phyloP scores from a whole-genome alignment of 139 green algal species.

The Micromonas pusilla region DNA sequence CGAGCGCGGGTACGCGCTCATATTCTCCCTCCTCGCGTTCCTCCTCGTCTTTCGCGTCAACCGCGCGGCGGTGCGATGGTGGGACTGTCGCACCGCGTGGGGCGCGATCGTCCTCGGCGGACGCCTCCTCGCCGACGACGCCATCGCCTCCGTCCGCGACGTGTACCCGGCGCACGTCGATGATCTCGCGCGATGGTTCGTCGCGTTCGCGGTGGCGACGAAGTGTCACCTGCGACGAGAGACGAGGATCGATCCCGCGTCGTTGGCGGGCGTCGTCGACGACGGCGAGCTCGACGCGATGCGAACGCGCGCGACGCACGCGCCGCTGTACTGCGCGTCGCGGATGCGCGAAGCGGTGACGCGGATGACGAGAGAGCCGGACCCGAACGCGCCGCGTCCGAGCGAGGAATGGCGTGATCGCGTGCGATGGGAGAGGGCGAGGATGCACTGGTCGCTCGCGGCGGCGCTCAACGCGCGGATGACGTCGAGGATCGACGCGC shows the following conservation, averaged over 20 bases:
- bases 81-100: constrained; percentile 23
- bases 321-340: neutral
- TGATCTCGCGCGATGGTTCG: neutral
- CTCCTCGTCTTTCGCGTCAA: constrained; percentile 33
- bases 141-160: neutral
- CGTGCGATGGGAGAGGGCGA: neutral
- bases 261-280: neutral
- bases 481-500: neutral
- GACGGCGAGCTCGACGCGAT: constrained; percentile 7
- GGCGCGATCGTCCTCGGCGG: constrained; percentile 10
- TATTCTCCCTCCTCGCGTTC: constrained; percentile 25
- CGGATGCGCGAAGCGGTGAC: neutral
- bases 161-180: neutral
- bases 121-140: neutral
- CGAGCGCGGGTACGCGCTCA: constrained; percentile 22
- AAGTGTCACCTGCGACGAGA: constrained; percentile 21
- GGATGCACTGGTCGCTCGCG: neutral
- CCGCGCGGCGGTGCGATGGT: constrained; percentile 27
- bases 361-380: neutral
- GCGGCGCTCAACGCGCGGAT: neutral
- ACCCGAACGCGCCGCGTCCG: neutral
- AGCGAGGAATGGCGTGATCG: too few relatives aligned
- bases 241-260: neutral
- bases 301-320: neutral
- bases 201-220: constrained; percentile 14